Conservation (phyloP, 2,329 filamentous ascomycete species). For the Aureobasidium sp. region DNA sequence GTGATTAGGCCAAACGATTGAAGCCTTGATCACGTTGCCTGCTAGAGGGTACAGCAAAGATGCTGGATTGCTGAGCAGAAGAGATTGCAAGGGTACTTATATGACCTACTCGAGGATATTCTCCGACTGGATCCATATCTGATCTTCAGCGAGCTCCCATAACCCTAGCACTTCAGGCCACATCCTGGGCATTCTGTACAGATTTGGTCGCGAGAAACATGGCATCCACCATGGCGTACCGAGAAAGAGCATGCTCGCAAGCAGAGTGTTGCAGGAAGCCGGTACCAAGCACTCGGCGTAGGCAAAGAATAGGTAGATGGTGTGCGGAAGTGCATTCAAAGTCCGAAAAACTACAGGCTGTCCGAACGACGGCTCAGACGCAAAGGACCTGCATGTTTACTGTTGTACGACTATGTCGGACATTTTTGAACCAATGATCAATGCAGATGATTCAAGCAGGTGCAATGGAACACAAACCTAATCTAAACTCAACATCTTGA, state of each 20-base stretch:
- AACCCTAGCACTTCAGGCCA: conserved; percentile 1
- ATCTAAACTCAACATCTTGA: neutral
- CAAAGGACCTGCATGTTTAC: neutral
- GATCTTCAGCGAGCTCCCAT: neutral
- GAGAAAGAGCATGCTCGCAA: neutral
- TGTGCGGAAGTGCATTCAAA: conserved; percentile 4
- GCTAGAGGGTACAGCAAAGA: neutral
- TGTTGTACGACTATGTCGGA: conserved; percentile 4
- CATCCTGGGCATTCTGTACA: neutral
- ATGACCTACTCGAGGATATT: neutral
- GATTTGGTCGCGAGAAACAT: neutral
- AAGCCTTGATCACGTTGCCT: neutral
- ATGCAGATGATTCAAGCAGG: neutral
- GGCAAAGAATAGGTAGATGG: neutral
- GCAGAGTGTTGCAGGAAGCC: neutral
- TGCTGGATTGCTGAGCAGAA: neutral
- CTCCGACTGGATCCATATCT: neutral
- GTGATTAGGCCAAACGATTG: neutral
- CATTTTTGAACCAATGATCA: conserved; percentile 2
- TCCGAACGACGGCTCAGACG: neutral
- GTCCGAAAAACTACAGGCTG: conserved; percentile 1
- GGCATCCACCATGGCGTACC: conserved; percentile 4
- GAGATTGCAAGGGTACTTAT: conserved; percentile 1
- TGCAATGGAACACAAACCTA: neutral
- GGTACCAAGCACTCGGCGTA: neutral